Conservation (phyloP, 495 filamentous ascomycete species). For the Neurospora sp. region DNA sequence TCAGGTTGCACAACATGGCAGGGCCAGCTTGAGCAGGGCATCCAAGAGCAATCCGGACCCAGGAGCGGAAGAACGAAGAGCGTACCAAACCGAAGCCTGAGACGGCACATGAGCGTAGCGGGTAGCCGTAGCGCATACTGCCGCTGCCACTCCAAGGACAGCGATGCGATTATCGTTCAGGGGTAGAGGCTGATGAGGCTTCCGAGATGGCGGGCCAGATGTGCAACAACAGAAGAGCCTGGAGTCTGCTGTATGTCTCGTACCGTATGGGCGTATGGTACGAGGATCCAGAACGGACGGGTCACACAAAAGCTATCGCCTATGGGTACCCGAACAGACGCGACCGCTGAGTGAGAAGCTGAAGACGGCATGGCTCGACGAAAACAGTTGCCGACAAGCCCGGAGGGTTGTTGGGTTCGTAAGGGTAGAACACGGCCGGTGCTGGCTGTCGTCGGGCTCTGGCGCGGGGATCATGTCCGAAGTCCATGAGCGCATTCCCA, state of each 20-base stretch:
- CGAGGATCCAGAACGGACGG: background rate
- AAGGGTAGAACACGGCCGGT: background rate
- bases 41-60: background rate
- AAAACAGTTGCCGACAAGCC: background rate
- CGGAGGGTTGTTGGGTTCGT: background rate
- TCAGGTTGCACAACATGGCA: background rate
- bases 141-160: background rate
- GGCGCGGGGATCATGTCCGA: background rate
- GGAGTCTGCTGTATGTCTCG: background rate
- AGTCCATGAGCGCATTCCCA: background rate
- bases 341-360: background rate
- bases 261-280: background rate
- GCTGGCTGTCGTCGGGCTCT: background rate
- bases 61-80: background rate
- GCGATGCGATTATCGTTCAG: background rate
- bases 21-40: background rate
- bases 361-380: background rate
- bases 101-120: background rate
- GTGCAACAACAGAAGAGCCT: background rate
- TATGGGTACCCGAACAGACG: background rate
- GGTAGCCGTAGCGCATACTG: background rate
- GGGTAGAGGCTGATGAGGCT: background rate
- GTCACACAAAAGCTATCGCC: background rate
- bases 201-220: background rate
- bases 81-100: background rate